Conservation (phyloP, 805 yeast genomes). For the Maudiozyma turicensis region DNA sequence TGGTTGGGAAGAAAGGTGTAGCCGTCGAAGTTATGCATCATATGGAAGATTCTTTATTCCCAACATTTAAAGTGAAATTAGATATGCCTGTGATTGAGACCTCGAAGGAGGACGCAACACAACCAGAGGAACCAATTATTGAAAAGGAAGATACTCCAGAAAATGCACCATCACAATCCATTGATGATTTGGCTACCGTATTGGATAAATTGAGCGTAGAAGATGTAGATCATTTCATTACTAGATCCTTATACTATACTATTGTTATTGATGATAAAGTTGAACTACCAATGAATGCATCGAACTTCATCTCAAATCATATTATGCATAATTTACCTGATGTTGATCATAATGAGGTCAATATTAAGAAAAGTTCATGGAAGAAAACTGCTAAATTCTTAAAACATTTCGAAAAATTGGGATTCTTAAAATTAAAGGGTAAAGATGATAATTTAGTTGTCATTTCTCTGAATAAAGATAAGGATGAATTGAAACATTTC, state of each 20-base stretch:
- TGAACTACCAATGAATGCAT: slow-evolving; percentile 59
- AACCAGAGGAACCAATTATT: slow-evolving; percentile 3
- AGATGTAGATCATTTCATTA: slow-evolving; percentile 68
- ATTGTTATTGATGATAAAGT: slow-evolving; percentile 43
- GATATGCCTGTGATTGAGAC: slow-evolving; percentile 32
- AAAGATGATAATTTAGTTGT: slow-evolving; percentile 72
- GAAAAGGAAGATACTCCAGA: slow-evolving; percentile 6
- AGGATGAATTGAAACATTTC: slow-evolving; percentile 46
- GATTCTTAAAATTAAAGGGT: slow-evolving; percentile 63
- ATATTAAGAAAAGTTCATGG: slow-evolving; percentile 77
- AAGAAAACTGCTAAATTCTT: slow-evolving; percentile 78
- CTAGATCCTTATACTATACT: slow-evolving; percentile 61
- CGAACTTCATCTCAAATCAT: slow-evolving; percentile 64
- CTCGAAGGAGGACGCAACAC: background rate
- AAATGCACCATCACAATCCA: background rate
- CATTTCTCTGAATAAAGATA: slow-evolving; percentile 38
- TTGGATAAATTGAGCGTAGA: slow-evolving; percentile 38
- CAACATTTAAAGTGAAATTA: slow-evolving; percentile 38
- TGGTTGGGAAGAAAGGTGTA: slow-evolving; percentile 61
- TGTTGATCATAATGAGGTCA: slow-evolving; percentile 42
- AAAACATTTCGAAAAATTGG: slow-evolving; percentile 75
- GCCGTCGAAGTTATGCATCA: slow-evolving; percentile 69
- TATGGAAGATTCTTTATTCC: slow-evolving; percentile 54
- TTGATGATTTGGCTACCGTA: slow-evolving; percentile 30
- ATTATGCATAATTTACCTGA: slow-evolving; percentile 66